These are phyloP conservation scores for Cinchona pubescens DNA, from an alignment of 257 asterid species.

Conservation along the genomic window DNA sequence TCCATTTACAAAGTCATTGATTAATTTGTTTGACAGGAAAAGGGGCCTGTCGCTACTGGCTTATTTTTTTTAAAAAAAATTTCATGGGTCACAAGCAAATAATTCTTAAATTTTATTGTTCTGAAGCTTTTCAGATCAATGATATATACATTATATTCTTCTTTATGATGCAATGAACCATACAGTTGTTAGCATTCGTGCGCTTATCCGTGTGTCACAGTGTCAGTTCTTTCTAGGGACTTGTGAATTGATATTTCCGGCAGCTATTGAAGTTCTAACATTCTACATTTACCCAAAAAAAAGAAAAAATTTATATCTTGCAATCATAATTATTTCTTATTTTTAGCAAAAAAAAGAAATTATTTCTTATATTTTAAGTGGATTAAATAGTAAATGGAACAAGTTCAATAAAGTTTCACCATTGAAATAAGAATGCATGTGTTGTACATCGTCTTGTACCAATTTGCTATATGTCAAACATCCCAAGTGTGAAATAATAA, in stretches of 20 bases:
- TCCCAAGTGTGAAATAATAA: too few species aligned
- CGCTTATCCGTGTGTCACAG: slow-evolving; percentile 2
- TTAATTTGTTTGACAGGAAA: background rate
- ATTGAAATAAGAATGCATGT: background rate
- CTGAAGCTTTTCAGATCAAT: background rate
- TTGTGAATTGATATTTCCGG: slow-evolving; percentile 10
- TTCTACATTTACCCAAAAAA: background rate
- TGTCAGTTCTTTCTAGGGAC: slow-evolving; percentile 13
- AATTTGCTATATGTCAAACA: too few species aligned
- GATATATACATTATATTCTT: background rate
- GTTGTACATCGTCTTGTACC: too few species aligned
- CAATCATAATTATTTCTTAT: background rate
- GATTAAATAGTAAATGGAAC: background rate
- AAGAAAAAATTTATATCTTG: background rate
- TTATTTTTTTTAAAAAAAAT: background rate
- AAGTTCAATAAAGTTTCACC: background rate
- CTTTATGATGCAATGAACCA: slow-evolving; percentile 13
- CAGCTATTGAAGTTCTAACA: background rate
- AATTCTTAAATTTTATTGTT: background rate
- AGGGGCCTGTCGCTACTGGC: background rate
- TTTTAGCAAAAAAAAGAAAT: too few species aligned
- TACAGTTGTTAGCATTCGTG: slow-evolving; percentile 1
- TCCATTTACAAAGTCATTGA: background rate
- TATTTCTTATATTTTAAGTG: background rate
- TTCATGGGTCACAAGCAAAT: background rate